phyloP scores from a whole-genome alignment of 2,329 filamentous ascomycete species.

The Gaeumannomyces sp. region DNA sequence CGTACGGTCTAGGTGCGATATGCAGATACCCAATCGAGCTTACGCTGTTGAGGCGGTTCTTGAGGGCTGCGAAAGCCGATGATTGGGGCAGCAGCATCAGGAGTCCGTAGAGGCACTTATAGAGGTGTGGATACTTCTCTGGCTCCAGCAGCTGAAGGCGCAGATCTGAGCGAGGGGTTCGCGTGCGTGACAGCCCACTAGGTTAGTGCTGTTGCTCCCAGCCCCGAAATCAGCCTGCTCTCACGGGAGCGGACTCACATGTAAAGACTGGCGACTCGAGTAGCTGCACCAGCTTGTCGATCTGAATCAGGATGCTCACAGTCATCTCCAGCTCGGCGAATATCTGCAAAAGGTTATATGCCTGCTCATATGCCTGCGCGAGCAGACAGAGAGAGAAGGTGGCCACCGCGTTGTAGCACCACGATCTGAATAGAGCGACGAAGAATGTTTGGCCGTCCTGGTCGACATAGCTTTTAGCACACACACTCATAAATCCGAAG shows the following conservation, averaged over 20 bases:
- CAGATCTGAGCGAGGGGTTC: conserved; percentile 56
- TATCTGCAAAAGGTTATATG: conserved; percentile 90
- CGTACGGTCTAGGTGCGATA: conserved; percentile 70
- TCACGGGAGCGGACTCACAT: conserved; percentile 53
- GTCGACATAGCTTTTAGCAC: conserved; percentile 7
- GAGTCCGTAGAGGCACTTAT: conserved; percentile 95
- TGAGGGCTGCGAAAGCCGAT: conserved; percentile 90
- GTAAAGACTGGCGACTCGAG: conserved; percentile 97
- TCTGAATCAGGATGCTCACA: conserved; percentile 96
- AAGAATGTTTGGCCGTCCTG: conserved; percentile 94
- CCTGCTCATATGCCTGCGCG: conserved; percentile 96
- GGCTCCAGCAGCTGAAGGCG: conserved; percentile 92
- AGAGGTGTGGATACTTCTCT: conserved; percentile 88
- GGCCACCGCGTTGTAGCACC: conserved; percentile 97
- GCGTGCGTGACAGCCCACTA: not conserved
- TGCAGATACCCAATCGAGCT: conserved; percentile 95
- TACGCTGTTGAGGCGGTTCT: conserved; percentile 94
- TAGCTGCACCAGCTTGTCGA: conserved; percentile 95
- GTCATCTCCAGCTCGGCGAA: conserved; percentile 99
- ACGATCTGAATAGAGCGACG: conserved; percentile 87
- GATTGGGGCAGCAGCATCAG: conserved; percentile 98
- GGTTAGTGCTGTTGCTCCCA: not conserved
- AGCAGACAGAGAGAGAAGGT: conserved; percentile 94
- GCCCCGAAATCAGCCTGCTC: not conserved
- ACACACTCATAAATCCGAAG: not conserved